These are phyloP conservation scores for Coniochaeta sp. DNA, from an alignment of 2,329 filamentous ascomycete species.

Conservation along the genomic window DNA sequence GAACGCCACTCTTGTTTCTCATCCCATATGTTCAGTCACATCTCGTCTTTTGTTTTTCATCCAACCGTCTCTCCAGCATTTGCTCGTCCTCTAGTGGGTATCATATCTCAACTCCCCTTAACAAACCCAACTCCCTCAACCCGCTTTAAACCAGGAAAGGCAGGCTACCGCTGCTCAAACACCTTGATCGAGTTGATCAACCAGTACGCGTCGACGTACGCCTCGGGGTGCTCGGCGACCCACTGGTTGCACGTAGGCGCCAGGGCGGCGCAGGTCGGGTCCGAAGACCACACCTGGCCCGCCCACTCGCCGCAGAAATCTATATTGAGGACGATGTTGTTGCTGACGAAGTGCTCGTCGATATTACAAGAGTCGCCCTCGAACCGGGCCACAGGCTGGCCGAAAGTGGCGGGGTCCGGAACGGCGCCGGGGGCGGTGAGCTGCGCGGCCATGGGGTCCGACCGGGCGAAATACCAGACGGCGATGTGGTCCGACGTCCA, in stretches of 20 bases:
- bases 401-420: conserved; percentile 65
- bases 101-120: too few relatives aligned
- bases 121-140: too few relatives aligned
- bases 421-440: conserved; percentile 43
- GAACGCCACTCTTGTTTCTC: too few relatives aligned
- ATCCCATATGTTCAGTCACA: too few relatives aligned
- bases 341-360: conserved; percentile 57
- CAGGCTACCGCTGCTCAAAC: conserved; percentile 35
- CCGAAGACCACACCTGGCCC: conserved; percentile 56
- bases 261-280: conserved; percentile 50
- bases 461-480: conserved; percentile 76
- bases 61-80: too few relatives aligned
- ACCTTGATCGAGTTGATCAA: conserved; percentile 65
- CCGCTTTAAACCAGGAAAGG: too few relatives aligned
- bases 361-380: conserved; percentile 64
- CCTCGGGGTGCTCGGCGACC: conserved; percentile 62
- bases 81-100: too few relatives aligned
- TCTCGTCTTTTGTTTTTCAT: too few relatives aligned
- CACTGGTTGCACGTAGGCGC: conserved; percentile 64
- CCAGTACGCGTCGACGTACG: conserved; percentile 72
- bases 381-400: conserved; percentile 62
- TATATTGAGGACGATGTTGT: conserved; percentile 75
- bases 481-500: conserved; percentile 68
- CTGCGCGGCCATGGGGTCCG: conserved; percentile 17
- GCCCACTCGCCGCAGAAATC: conserved; percentile 89